phyloP scores from a whole-genome alignment of 129 eudicot species.

The Centella asiatica region DNA sequence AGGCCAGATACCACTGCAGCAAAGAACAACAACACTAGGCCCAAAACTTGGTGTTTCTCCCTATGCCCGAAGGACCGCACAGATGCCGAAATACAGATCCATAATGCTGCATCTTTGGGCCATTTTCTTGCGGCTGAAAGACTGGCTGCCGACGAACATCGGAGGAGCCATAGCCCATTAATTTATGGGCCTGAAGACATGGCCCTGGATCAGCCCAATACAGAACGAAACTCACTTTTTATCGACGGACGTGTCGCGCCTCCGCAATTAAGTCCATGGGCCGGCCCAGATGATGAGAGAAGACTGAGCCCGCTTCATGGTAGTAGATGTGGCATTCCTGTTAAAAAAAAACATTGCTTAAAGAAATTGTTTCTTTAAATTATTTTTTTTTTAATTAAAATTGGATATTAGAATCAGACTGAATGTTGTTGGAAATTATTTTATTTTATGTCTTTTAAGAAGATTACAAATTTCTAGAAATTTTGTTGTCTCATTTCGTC shows the following conservation, averaged over 20 bases:
- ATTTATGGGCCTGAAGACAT: slow-evolving; percentile 44
- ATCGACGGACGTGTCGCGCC: slow-evolving; percentile 56
- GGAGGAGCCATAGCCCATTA: slow-evolving; percentile 27
- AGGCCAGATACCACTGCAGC: slow-evolving; percentile 18
- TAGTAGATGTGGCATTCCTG: not conserved
- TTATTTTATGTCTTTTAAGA: too few species aligned
- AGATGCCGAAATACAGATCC: slow-evolving; percentile 28
- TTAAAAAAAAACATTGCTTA: too few species aligned
- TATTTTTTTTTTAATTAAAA: too few species aligned
- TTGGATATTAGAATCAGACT: not conserved
- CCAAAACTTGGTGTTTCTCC: slow-evolving; percentile 42
- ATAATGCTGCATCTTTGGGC: slow-evolving; percentile 47
- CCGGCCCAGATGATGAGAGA: slow-evolving; percentile 14
- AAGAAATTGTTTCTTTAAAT: too few species aligned
- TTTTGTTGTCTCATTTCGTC: not conserved
- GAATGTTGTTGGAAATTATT: too few species aligned
- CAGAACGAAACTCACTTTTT: slow-evolving; percentile 43
- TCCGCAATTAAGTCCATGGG: slow-evolving; percentile 37
- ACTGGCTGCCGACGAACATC: slow-evolving; percentile 39
- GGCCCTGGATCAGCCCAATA: slow-evolving; percentile 34
- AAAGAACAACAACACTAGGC: slow-evolving; percentile 29
- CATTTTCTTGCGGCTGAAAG: slow-evolving; percentile 63
- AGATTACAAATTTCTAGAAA: not conserved
- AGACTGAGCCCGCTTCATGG: not conserved
- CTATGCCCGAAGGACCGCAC: slow-evolving; percentile 41